phyloP scores from a whole-genome alignment of 129 eudicot genomes.

The Centella asiatica region DNA sequence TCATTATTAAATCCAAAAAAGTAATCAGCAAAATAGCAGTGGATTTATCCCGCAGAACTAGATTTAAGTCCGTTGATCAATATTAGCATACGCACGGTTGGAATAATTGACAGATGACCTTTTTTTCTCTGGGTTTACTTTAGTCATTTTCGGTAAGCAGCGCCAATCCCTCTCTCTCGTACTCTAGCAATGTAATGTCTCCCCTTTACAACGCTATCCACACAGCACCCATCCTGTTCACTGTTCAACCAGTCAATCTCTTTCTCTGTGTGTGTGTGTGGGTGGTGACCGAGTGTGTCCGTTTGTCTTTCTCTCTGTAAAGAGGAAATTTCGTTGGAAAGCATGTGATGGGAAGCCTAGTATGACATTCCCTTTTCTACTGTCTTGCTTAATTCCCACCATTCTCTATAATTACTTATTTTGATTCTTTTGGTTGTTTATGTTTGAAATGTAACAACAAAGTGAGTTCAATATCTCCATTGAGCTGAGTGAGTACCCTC shows the following conservation, averaged over 20 bases:
- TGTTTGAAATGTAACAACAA: too few species aligned
- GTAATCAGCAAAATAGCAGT: too few species aligned
- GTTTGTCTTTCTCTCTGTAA: not conserved
- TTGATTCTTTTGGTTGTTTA: too few species aligned
- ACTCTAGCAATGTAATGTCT: not conserved
- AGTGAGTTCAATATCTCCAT: too few species aligned
- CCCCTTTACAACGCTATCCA: constrained; percentile 3
- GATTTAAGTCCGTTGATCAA: too few species aligned
- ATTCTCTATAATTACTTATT: not conserved
- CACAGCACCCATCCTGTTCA: not conserved
- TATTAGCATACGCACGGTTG: too few species aligned
- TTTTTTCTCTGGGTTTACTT: constrained; percentile 8
- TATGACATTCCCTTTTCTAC: not conserved
- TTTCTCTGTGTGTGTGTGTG: not conserved
- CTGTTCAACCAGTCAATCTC: not conserved
- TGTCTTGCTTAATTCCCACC: constrained; percentile 5
- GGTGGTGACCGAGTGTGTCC: not conserved
- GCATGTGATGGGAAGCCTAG: constrained; percentile 20
- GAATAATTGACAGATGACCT: not conserved
- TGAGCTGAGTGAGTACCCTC: too few species aligned
- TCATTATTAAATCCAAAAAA: too few species aligned
- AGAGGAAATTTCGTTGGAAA: not conserved
- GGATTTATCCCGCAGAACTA: too few species aligned
- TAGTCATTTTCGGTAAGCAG: not conserved
- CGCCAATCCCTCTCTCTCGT: not conserved